Base-by-base conservation (phyloP, 345 rosid species). In the Viola odorata region DNA sequence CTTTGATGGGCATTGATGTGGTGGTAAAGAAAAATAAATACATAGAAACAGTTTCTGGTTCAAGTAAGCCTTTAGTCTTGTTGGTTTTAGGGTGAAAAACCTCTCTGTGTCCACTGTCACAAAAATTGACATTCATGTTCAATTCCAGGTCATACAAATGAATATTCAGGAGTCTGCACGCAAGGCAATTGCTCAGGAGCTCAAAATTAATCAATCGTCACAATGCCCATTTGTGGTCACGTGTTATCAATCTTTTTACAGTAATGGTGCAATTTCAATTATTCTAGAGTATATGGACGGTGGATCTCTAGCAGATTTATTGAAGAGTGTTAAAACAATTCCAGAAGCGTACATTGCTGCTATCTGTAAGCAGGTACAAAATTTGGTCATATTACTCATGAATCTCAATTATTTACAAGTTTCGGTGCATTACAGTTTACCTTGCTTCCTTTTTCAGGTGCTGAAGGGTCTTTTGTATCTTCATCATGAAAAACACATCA, bases 281-380 rank as follows among this genome's bases (percentile, higher is more conserved):
- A 85, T 90, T 67, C 78, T 90, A 72, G 97, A 90, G 72, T 90
- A 90, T 69, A 90, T 90, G 97, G 91, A 90, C 67, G 95, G 95
- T 5, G 97, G 97, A 60, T 90, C 97, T 45, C 77, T 90, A 50
- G 91, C 84, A 16, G 97, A 90, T 71, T 80, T 90, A 65, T 82
- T 87, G 57, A 87, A 69, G 68, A 82, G 77, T 52, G 95, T 87
- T 41, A 80, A 66, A 73, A 67, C 82, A 66, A 85, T 90, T 57
- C 91, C 90, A 50, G 97, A 90, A 63, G 60, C 80, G 45, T 74
- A 75, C 73, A 83, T 91, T 60, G 81, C 96, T 53, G 91, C 81
- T 71, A 89, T 92, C 58, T 81, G 80, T 74, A 87, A 85, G 74
- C 96, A 89, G 95, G 98, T 90, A 60, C 55, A 67, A 55, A 55